Conservation (phyloP, 441 rosid genomes). For the Pelargonium myrrhifolium region DNA sequence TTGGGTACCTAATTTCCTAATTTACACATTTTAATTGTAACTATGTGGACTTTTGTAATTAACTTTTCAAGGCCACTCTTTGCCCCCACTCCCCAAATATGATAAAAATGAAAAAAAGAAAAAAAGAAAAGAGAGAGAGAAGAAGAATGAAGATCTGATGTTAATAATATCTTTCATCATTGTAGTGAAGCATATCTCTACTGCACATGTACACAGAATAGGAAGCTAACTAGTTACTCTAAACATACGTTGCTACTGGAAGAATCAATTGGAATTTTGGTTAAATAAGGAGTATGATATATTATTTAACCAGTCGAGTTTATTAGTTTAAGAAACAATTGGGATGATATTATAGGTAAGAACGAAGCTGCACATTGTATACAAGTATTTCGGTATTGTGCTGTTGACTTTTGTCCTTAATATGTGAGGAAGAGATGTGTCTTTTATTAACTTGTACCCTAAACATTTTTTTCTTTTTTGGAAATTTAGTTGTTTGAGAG, state of each 20-base stretch:
- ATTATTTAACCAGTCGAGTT: not conserved
- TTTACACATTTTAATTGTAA: not conserved
- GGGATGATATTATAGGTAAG: not conserved
- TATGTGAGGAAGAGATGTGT: not conserved
- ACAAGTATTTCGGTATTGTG: not conserved
- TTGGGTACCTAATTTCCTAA: not conserved
- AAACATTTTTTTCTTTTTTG: constrained; percentile 20
- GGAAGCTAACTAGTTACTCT: not conserved
- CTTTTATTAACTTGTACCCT: not conserved
- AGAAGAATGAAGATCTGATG: not conserved
- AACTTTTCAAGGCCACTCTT: not conserved
- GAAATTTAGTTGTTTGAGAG: constrained; percentile 69
- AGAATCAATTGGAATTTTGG: not conserved
- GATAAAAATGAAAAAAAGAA: not conserved
- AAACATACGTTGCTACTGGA: not conserved
- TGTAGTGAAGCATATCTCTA: no score
- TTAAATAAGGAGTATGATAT: not conserved
- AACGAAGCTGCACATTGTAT: not conserved
- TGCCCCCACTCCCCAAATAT: not conserved
- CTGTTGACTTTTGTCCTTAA: not conserved
- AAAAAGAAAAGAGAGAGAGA: not conserved
- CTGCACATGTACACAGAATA: not conserved
- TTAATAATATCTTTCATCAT: no score
- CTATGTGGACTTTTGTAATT: not conserved
- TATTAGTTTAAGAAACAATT: not conserved